Conservation (phyloP, 306 rosid genomes). For the Styphnolobium japonicum region DNA sequence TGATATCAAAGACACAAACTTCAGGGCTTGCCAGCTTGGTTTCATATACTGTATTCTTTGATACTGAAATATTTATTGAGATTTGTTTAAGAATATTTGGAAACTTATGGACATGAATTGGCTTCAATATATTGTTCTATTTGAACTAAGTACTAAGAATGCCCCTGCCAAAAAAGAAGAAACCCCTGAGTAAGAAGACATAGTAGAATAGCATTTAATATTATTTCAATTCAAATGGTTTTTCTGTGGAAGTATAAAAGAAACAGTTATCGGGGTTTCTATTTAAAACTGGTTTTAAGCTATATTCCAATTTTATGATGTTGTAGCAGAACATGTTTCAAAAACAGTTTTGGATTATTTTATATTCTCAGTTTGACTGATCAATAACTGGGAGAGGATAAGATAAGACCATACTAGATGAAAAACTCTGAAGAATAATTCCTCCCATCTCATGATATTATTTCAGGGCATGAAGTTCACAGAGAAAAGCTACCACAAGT, state of each 20-base stretch:
- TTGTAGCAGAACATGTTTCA: background rate
- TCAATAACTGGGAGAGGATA: background rate
- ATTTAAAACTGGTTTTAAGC: background rate
- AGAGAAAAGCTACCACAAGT: background rate
- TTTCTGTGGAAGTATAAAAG: background rate
- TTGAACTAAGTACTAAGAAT: background rate
- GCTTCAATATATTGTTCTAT: constrained; percentile 2
- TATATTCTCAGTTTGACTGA: background rate
- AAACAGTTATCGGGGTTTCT: background rate
- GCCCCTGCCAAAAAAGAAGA: background rate
- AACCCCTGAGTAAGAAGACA: constrained; percentile 1
- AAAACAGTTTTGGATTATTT: background rate
- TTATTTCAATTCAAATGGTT: background rate
- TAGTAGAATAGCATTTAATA: background rate
- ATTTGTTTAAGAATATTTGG: background rate
- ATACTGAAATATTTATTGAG: background rate
- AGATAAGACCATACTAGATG: background rate
- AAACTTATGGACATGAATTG: background rate
- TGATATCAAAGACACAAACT: background rate
- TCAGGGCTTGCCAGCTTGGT: background rate
- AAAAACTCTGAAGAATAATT: background rate
- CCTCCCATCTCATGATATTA: background rate
- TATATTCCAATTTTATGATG: background rate
- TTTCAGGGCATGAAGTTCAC: background rate
- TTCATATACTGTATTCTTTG: background rate